phyloP scores from a whole-genome alignment of 1,139 yeast genomes.

The Fermentozyma sake region DNA sequence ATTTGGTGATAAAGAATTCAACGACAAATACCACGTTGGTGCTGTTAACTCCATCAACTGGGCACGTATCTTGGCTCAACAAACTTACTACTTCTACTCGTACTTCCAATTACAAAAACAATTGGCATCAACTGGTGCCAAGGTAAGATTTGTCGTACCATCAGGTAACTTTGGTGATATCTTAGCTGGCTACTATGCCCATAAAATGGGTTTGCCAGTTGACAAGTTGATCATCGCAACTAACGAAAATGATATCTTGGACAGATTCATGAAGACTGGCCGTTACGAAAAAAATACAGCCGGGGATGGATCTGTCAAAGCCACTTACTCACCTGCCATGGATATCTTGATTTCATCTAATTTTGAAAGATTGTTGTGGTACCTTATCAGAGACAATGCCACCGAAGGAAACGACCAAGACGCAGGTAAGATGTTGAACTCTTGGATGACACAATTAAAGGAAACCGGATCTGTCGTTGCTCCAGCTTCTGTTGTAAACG shows the following conservation, averaged over 20 bases:
- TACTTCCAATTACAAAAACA: constrained; percentile 66
- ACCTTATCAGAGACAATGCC: constrained; percentile 68
- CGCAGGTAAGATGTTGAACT: constrained; percentile 69
- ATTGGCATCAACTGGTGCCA: constrained; percentile 28
- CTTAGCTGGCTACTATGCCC: constrained; percentile 92
- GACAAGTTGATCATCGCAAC: constrained; percentile 89
- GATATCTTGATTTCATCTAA: constrained; percentile 92
- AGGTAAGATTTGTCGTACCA: constrained; percentile 86
- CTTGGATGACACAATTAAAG: constrained; percentile 80
- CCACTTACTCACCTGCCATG: constrained; percentile 97
- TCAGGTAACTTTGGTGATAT: constrained; percentile 98
- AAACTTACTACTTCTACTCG: constrained; percentile 91
- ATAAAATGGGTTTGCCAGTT: constrained; percentile 91
- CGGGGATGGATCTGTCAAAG: constrained; percentile 60
- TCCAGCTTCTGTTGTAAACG: constrained; percentile 56
- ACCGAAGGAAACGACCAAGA: constrained; percentile 53
- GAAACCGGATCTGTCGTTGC: constrained; percentile 72
- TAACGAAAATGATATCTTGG: constrained; percentile 88
- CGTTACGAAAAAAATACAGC: constrained; percentile 64
- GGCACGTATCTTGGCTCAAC: constrained; percentile 98
- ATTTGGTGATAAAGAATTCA: constrained; percentile 85
- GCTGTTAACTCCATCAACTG: constrained; percentile 98
- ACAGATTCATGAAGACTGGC: constrained; percentile 86
- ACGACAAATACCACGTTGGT: constrained; percentile 86
- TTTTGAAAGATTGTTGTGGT: constrained; percentile 95